Conservation (phyloP, 371 early-diverging fungal genomes). For the Rhizomucor miehei region DNA sequence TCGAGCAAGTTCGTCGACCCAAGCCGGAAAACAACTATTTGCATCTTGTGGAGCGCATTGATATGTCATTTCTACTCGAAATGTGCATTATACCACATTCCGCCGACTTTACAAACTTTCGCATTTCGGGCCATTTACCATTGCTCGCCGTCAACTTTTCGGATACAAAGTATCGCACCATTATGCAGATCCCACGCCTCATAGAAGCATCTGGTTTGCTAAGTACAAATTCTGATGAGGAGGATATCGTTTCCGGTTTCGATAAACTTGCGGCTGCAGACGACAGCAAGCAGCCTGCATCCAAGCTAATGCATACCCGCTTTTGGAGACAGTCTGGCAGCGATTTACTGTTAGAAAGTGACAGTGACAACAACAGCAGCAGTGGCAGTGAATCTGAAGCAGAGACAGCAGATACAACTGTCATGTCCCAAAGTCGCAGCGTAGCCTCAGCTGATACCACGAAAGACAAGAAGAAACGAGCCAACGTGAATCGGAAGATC, state of each 20-base stretch:
- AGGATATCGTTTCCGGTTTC: background rate
- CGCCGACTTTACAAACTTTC: conserved; percentile 70
- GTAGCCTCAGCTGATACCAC: conserved; percentile 1
- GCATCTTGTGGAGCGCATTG: conserved; percentile 87
- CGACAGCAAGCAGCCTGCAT: background rate
- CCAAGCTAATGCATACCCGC: conserved; percentile 30
- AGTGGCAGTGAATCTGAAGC: conserved; percentile 24
- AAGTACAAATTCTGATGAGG: conserved; percentile 4
- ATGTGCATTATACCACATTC: conserved; percentile 85
- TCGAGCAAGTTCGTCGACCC: conserved; percentile 60
- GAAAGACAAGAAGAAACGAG: background rate
- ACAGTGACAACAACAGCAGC: conserved; percentile 30
- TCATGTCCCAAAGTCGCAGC: background rate
- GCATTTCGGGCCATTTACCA: conserved; percentile 83
- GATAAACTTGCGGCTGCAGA: background rate
- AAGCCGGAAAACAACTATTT: conserved; percentile 44
- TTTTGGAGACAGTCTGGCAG: conserved; percentile 24
- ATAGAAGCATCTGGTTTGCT: conserved; percentile 52
- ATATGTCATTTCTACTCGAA: conserved; percentile 79
- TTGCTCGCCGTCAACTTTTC: conserved; percentile 88
- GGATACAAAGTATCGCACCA: conserved; percentile 88
- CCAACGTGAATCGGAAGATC: conserved; percentile 34
- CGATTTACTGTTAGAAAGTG: conserved; percentile 29
- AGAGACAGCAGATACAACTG: conserved; percentile 17
- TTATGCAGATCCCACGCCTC: conserved; percentile 76